Conservation (phyloP, 768 basidiomycete genomes). For the Kwoniella mangroviensis region DNA sequence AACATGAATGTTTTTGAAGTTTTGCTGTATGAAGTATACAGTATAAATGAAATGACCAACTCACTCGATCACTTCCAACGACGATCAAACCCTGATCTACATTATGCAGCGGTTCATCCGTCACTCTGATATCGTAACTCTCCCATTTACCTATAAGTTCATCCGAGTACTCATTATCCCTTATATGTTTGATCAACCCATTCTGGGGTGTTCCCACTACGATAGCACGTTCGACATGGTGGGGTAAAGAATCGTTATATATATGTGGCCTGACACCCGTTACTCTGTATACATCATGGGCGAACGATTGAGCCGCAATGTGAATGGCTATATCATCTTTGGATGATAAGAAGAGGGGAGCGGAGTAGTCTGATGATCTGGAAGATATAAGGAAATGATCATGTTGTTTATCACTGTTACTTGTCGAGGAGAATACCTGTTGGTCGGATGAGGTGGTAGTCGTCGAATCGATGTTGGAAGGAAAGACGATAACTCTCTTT, state of each 20-base stretch:
- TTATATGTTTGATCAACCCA: constrained; percentile 65
- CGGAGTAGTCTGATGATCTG: not conserved
- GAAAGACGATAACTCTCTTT: constrained; percentile 20
- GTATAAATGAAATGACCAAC: not conserved
- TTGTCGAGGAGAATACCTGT: not conserved
- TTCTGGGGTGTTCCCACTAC: constrained; percentile 71
- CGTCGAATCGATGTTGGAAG: not conserved
- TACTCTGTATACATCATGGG: constrained; percentile 67
- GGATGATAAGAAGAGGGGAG: constrained; percentile 39
- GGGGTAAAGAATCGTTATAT: constrained; percentile 63
- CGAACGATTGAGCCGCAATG: constrained; percentile 66
- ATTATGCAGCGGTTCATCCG: constrained; percentile 66
- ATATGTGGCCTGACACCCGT: constrained; percentile 64
- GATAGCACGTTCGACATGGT: constrained; percentile 58
- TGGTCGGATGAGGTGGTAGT: not conserved
- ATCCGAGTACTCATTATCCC: constrained; percentile 65
- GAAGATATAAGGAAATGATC: constrained; percentile 12
- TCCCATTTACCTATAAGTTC: constrained; percentile 72
- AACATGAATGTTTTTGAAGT: too few relatives aligned
- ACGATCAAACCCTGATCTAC: constrained; percentile 70
- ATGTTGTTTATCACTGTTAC: not conserved
- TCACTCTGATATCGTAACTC: constrained; percentile 64
- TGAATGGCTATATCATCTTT: constrained; percentile 44
- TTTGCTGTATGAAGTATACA: not conserved
- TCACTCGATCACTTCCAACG: constrained; percentile 66